Conservation (phyloP, 73 alveolate genomes). For the Tetrahymena borealis region DNA sequence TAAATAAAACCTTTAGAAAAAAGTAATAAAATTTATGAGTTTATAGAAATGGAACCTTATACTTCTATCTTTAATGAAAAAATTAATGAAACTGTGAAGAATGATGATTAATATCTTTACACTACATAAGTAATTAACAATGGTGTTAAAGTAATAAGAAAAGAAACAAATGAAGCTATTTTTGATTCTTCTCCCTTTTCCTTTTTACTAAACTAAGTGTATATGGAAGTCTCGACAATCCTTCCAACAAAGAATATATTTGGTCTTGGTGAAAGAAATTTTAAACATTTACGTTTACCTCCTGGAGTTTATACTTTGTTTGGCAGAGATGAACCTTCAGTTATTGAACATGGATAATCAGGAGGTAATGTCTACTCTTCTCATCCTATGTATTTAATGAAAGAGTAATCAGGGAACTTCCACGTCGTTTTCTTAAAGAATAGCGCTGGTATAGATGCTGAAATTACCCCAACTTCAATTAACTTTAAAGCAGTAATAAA, state of each 20-base stretch:
- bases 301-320: constrained; percentile 85
- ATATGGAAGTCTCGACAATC: constrained; percentile 1
- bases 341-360: constrained; percentile 75
- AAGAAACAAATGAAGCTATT: not conserved
- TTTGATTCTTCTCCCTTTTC: not conserved
- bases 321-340: constrained; percentile 78
- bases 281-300: constrained; percentile 52
- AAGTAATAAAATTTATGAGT: not conserved
- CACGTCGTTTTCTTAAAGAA: constrained; percentile 25
- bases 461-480: not conserved
- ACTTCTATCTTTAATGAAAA: not conserved
- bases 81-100: not conserved
- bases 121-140: not conserved
- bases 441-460: constrained; percentile 20
- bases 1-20: not conserved
- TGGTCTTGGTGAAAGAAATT: constrained; percentile 94
- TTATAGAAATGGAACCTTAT: not conserved
- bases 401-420: constrained; percentile 20
- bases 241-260: constrained; percentile 42
- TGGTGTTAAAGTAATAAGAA: not conserved
- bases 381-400: constrained; percentile 86
- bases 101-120: not conserved
- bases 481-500: not conserved
- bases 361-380: constrained; percentile 92
- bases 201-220: not conserved